Evolutionary conservation across 2,329 filamentous ascomycete genomes (phyloP), one percentile per base, ranked within the genome.

Genomic region (Fusarium brevicatenulatum): DNA sequence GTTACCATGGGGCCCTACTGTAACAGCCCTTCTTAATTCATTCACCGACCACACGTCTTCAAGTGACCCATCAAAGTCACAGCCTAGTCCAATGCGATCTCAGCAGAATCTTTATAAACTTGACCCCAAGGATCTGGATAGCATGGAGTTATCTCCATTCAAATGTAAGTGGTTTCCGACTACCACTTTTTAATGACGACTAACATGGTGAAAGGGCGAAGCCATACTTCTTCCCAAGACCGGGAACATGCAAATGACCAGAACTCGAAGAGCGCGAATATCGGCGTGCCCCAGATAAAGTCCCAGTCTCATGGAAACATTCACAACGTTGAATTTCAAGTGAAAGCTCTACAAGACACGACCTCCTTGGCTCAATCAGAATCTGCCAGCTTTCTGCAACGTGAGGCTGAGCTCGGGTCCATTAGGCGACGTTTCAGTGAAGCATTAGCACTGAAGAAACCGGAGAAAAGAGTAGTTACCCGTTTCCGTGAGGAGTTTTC

Each of bases 401-500:
- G 81, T 55, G 84, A 85, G 59, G 73, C 74, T 13, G 83, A 85
- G 72, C 77, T 83, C 18, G 76, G 67, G 42, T 81, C 81, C 2
- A 81, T 86, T 25, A 78, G 83, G 58, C 82, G 82, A 62, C 80
- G 83, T n/a, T 85, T 86, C 57, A 79, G 80, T 18, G 73, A 81
- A n/a, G 76, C 78, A 9, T 63, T 81, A 5, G 53, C 79, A 19
- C 78, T 77, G 7, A 80, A 77, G 34, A 80, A 80, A 40, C 76
- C 74, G 5, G 75, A 75, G 5, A 59, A 68, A n/a, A 78, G 76
- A 16, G 64, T 82, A 3, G 70, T 70, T 50, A 85, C 83, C 69
- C 83, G 79, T 25, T 86, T 86, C 71, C 79, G 74, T 15, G 85
- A 87, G 65, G 79, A 84, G 9, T 82, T 85, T 55, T 50, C 60